Conservation (phyloP, 2,329 filamentous ascomycete genomes). For the Hortaea werneckii region DNA sequence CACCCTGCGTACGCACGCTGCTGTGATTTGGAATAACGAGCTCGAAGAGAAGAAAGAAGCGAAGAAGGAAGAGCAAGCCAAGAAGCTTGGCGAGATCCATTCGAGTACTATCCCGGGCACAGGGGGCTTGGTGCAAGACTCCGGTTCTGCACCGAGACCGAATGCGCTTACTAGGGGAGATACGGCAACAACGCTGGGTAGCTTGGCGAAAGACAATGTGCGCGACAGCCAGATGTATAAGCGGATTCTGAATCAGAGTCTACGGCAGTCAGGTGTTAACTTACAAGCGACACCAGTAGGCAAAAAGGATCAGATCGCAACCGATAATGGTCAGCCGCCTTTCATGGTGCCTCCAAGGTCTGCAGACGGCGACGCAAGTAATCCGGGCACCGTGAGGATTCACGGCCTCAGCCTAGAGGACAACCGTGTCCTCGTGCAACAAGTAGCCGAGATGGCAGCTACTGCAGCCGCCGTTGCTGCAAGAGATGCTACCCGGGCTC, state of each 20-base stretch:
- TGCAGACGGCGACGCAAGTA: slow-evolving; percentile 34
- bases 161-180: slow-evolving; percentile 5
- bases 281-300: slow-evolving; percentile 39
- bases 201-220: slow-evolving; percentile 55
- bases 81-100: background rate
- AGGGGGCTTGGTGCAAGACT: slow-evolving; percentile 7
- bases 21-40: slow-evolving; percentile 91
- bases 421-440: slow-evolving; percentile 68
- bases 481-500: slow-evolving; percentile 49
- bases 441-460: slow-evolving; percentile 88
- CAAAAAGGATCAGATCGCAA: slow-evolving; percentile 9
- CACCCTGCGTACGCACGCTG: slow-evolving; percentile 87
- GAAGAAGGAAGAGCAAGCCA: slow-evolving; percentile 21
- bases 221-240: slow-evolving; percentile 86
- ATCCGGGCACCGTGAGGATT: slow-evolving; percentile 27
- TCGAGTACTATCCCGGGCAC: slow-evolving; percentile 1
- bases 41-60: slow-evolving; percentile 39
- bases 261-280: slow-evolving; percentile 68
- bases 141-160: background rate
- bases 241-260: slow-evolving; percentile 79
- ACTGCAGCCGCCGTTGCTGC: slow-evolving; percentile 82
- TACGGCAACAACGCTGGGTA: slow-evolving; percentile 15
- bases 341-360: slow-evolving; percentile 68
- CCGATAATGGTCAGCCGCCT: slow-evolving; percentile 12
- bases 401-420: slow-evolving; percentile 72